Percentiles rank a stretch among this genome's conserved stretches.
Evolutionary conservation across 371 early-diverging fungal species (phyloP).

Genomic region (Saksenaea oblongispora): DNA sequence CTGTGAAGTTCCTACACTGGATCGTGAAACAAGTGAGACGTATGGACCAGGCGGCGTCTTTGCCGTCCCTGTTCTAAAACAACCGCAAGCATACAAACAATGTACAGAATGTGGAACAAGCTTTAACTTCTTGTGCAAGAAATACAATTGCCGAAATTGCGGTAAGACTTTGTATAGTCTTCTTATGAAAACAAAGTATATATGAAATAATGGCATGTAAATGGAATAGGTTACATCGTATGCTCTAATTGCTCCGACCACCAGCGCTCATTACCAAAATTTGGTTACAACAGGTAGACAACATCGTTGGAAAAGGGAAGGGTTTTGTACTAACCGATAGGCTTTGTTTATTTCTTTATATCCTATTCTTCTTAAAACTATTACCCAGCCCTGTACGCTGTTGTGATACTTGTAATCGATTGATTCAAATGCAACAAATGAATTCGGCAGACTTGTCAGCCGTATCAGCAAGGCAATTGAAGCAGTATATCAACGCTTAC

Average conservation of each 20-base stretch:
- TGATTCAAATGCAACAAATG: constrained; percentile 48
- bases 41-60: constrained; percentile 48
- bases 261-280: constrained; percentile 38
- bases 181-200: neutral
- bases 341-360: neutral
- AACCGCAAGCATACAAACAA: constrained; percentile 22
- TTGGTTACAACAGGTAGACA: constrained; percentile 51
- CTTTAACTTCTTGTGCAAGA: constrained; percentile 45
- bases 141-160: constrained; percentile 52
- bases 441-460: constrained; percentile 26
- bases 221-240: constrained; percentile 41
- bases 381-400: constrained; percentile 40
- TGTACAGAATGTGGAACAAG: constrained; percentile 40
- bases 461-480: constrained; percentile 33
- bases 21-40: constrained; percentile 19
- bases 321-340: neutral
- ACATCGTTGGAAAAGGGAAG: neutral
- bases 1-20: constrained; percentile 8
- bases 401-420: constrained; percentile 41
- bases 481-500: constrained; percentile 43
- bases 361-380: neutral
- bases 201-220: neutral
- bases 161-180: constrained; percentile 30
- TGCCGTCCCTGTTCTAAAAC: constrained; percentile 40
- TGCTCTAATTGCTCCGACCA: constrained; percentile 48